Percentiles rank a stretch among this genome's conserved stretches.
These are phyloP conservation scores for Serendipita sp. DNA, from an alignment of 768 basidiomycete species.

Conservation along the genomic window DNA sequence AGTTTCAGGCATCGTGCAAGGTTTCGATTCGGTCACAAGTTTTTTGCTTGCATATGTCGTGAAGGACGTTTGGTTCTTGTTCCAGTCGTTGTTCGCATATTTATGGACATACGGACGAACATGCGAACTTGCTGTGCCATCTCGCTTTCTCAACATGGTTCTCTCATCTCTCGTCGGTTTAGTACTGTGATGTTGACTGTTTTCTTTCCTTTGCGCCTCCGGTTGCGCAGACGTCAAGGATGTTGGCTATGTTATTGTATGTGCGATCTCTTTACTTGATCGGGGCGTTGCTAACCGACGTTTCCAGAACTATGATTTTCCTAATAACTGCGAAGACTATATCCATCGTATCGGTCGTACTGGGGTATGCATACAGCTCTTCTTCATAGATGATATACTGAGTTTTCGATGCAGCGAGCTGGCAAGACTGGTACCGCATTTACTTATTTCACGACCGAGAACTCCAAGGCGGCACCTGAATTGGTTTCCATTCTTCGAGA, in stretches of 20 bases:
- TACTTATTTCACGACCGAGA: conserved; percentile 95
- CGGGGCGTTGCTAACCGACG: neutral
- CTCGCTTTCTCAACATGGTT: conserved; percentile 13
- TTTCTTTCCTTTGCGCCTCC: conserved; percentile 14
- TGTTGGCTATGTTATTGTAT: conserved; percentile 88
- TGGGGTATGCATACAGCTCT: conserved; percentile 36
- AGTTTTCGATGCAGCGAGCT: conserved; percentile 42
- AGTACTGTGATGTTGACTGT: conserved; percentile 18
- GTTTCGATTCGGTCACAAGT: no score
- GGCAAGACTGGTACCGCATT: conserved; percentile 83
- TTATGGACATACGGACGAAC: conserved; percentile 8
- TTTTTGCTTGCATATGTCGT: no score
- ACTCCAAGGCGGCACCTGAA: conserved; percentile 86
- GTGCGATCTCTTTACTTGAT: conserved; percentile 19
- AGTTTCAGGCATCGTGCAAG: no score
- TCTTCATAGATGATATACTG: conserved; percentile 8
- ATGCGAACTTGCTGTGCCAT: neutral
- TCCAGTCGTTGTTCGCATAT: conserved; percentile 10
- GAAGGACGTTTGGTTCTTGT: neutral
- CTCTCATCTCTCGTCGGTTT: conserved; percentile 17
- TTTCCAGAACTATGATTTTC: conserved; percentile 84
- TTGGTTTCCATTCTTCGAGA: conserved; percentile 72
- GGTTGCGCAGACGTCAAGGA: conserved; percentile 92
- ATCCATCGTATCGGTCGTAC: conserved; percentile 98
- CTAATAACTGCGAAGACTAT: conserved; percentile 96